Percentiles rank a stretch among this genome's conserved stretches.
Evolutionary conservation across 2,329 filamentous ascomycete genomes (phyloP).

Genomic region (Thermochaetoides dissita): DNA sequence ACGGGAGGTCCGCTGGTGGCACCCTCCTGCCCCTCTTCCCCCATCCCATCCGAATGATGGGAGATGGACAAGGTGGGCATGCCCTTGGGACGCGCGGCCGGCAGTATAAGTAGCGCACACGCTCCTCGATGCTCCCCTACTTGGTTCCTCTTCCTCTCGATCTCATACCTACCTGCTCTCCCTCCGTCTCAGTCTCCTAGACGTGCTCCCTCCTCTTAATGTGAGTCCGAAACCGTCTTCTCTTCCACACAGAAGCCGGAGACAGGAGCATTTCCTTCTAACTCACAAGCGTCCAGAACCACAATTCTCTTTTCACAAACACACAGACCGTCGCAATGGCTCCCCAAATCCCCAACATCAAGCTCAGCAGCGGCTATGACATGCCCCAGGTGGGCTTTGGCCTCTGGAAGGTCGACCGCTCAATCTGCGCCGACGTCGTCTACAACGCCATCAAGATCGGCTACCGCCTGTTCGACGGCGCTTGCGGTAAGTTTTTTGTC

Average conservation of each 20-base stretch:
- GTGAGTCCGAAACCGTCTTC: no score
- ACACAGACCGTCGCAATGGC: constrained; percentile 10
- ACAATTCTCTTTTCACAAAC: neutral
- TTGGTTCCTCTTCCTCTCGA: constrained; percentile 4
- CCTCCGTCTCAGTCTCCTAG: neutral
- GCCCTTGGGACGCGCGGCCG: constrained; percentile 3
- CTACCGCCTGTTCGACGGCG: constrained; percentile 47
- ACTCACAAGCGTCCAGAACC: neutral
- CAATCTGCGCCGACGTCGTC: constrained; percentile 58
- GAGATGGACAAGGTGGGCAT: neutral
- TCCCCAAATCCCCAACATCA: constrained; percentile 28
- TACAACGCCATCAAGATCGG: constrained; percentile 59
- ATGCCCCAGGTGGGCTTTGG: constrained; percentile 69
- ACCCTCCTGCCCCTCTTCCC: neutral
- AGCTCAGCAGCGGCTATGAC: constrained; percentile 50
- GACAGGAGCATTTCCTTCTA: neutral
- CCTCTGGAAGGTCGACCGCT: constrained; percentile 72
- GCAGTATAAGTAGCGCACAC: constrained; percentile 13
- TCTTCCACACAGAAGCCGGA: no score
- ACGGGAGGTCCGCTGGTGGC: neutral
- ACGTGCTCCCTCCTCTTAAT: neutral
- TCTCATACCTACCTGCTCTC: neutral
- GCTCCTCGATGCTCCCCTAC: constrained; percentile 6
- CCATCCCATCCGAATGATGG: constrained; percentile 1
- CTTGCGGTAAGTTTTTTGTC: constrained; percentile 35